phyloP scores from a whole-genome alignment of 2,329 filamentous ascomycete species.

The Neonectria sp. region DNA sequence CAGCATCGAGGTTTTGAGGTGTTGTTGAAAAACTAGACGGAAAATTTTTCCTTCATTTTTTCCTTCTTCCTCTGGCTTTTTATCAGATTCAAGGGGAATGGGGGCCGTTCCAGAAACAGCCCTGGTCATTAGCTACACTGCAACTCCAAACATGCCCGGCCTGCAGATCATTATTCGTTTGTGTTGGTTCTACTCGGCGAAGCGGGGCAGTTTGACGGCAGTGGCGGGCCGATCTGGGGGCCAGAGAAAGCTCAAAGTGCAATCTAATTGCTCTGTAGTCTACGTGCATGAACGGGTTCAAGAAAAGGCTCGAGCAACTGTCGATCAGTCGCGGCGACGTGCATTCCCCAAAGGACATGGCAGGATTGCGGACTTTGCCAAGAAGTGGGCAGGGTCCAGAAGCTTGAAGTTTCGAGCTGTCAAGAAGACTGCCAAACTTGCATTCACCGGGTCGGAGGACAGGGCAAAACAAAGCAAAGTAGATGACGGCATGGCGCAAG shows the following conservation, averaged over 20 bases:
- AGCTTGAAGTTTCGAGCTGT: background rate
- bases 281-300: conserved; percentile 22
- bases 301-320: conserved; percentile 2
- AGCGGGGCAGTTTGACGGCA: conserved; percentile 17
- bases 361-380: background rate
- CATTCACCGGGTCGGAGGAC: background rate
- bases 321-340: conserved; percentile 11
- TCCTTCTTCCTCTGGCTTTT: background rate
- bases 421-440: background rate
- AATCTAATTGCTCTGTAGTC: background rate
- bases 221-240: conserved; percentile 21
- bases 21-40: background rate
- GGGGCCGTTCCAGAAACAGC: background rate
- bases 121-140: background rate
- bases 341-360: conserved; percentile 3
- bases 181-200: conserved; percentile 1
- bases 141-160: background rate
- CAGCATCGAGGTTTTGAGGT: background rate
- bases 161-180: background rate
- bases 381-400: background rate
- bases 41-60: background rate
- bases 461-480: background rate
- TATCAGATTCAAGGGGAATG: background rate
- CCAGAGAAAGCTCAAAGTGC: background rate
- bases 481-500: background rate